Evolutionary conservation across 345 rosid species (phyloP), one percentile per base, ranked within the genome.

Genomic region (Arabis hirsuta): DNA sequence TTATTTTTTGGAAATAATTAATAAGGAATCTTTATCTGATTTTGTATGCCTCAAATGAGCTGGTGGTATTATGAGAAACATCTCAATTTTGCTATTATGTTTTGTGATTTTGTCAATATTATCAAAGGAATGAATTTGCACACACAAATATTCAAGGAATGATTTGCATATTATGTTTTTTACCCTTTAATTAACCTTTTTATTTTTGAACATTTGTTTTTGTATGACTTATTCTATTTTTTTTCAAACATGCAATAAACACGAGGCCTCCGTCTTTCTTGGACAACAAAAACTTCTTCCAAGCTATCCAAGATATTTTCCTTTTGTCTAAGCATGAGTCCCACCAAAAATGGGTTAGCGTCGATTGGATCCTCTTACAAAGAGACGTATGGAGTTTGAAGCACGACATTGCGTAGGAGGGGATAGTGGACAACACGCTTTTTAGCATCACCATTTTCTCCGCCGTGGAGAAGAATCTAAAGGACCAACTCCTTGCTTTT

Each of bases 1-100:
- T 64, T 44, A 47, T 0, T 64, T 44, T 47, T 9, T 6, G 22
- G 22, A 42, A 48, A 48, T 73, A 27, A 65, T 39, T 48, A 39
- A 9, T 27, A 48, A 41, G 29, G 67, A 58, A 73, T 66, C 72
- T 19, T 36, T 58, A 29, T 58, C 45, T 65, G 22, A 7, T 39
- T 39, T 13, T 4, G 45, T 53, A 53, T 53, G 32, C 76, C 58
- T 73, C 66, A 39, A 29, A 73, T 73, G 77, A 65, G 72, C 77
- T 57, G 77, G 77, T 65, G 16, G 44, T 56, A 48, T 41, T 38
- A 47, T 56, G 24, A 16, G 19, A 56, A 65, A 65, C 27, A 48
- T 39, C 44, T 12, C 51, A 36, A 26, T n/a, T 63, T 71, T 20
- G 13, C 52, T 60, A 60, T 29, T 13, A 53, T 22, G 55, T 32